These are phyloP conservation scores for Neopestalotiopsis rosae DNA, from an alignment of 2,329 filamentous ascomycete species.

Conservation along the genomic window DNA sequence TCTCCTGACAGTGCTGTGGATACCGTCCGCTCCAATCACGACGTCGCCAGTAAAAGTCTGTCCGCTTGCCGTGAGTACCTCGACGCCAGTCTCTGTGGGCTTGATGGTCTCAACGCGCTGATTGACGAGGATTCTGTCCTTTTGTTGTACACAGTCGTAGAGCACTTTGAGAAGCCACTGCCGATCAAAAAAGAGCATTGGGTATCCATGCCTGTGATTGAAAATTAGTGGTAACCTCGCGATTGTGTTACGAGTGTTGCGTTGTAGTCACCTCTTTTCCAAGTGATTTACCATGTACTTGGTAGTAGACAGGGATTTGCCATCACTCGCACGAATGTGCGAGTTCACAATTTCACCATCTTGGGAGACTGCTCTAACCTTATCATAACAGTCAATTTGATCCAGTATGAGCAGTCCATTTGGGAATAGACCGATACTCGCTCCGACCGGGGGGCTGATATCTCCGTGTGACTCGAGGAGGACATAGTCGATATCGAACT, in stretches of 20 bases:
- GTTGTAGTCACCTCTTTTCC: constrained; percentile 5
- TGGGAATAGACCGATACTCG: constrained; percentile 50
- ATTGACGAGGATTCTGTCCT: constrained; percentile 36
- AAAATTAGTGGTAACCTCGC: not conserved
- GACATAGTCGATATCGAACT: constrained; percentile 51
- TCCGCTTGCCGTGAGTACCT: constrained; percentile 38
- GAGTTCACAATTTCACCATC: not conserved
- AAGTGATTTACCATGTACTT: constrained; percentile 5
- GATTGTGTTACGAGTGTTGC: not conserved
- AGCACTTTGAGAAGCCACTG: constrained; percentile 40
- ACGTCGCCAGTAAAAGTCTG: constrained; percentile 37
- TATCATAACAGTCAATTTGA: constrained; percentile 49
- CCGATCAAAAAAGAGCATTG: constrained; percentile 41
- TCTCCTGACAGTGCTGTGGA: constrained; percentile 42
- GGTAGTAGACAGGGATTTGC: constrained; percentile 22
- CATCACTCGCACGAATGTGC: constrained; percentile 12
- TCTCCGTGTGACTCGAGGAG: constrained; percentile 49
- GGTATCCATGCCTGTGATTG: constrained; percentile 35
- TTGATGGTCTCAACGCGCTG: constrained; percentile 36
- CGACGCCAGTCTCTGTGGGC: constrained; percentile 29
- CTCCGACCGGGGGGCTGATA: constrained; percentile 52
- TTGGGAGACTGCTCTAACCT: constrained; percentile 20
- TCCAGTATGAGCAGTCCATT: constrained; percentile 52
- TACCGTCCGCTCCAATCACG: constrained; percentile 46
- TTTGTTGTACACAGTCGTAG: constrained; percentile 39